Base-by-base conservation (phyloP, 1,284 basidiomycete species). In the Ustilago shanxiensis region DNA sequence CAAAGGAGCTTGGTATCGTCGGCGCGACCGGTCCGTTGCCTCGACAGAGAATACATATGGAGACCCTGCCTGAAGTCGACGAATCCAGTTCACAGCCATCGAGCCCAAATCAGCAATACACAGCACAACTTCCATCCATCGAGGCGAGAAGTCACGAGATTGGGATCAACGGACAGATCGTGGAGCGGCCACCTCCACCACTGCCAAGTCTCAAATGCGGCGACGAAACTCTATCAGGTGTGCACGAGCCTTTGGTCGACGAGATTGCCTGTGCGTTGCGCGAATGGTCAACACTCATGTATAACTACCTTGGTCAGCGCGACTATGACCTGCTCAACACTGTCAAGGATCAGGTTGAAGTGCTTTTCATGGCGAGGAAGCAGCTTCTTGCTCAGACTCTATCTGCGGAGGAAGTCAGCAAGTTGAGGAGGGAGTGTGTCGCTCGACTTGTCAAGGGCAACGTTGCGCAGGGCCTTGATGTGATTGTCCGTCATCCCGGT, bases 241-340 rank as follows among this genome's bases (percentile, higher is more conserved):
- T 54, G 6, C 44, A 57, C 31, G 95, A 97, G 84, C 96, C 95
- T 1, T 91, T 98, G 81, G 91, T 98, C 59, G 96, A 99, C 87
- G 96, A 99, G 88, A 97, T 99, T 79, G 93, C 96, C 0, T 96
- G 95, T 22, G 95, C 96, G 0, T 88, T 98, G 47, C 91, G 95
- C 39, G 96, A 98, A 89, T 98, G 95, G 95, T 93, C 95, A 83
- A 90, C 91, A 29, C 89, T 96, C 60, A 92, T 98, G 89, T 95
- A 95, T 83, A 91, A 92, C 62, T 95, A 98, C 86, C 91, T 99
- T 28, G 91, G 92, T 3, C 89, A 91, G 57, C 90, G 95, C 64
- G 93, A 98, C 83, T 99, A 99, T 88, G 90, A 90, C 47, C 90
- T 96, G 20, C 97, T 98, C 87, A 91, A 92, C 77, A 89, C 91